Percentiles rank a stretch among this genome's conserved stretches.
phyloP scores from a whole-genome alignment of 2,329 filamentous ascomycete genomes.

The Aureobasidium lini region DNA sequence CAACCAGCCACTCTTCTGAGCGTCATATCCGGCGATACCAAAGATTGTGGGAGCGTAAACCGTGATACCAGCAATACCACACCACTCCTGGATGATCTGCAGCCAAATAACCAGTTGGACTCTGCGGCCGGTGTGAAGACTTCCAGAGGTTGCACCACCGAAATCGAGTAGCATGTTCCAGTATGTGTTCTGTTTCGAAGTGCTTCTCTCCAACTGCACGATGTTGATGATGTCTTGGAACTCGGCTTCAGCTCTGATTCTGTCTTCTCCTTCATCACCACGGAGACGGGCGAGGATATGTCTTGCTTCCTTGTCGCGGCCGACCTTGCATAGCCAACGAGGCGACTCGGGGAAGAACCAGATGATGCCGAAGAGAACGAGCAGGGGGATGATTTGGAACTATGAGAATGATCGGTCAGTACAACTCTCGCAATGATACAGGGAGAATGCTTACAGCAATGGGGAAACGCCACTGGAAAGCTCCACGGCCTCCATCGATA shows the following conservation, averaged over 20 bases:
- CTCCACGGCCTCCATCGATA: slow-evolving; percentile 49
- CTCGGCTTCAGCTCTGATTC: slow-evolving; percentile 49
- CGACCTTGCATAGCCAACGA: slow-evolving; percentile 59
- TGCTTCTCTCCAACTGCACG: slow-evolving; percentile 48
- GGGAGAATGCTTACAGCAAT: slow-evolving; percentile 21
- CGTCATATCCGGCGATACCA: slow-evolving; percentile 26
- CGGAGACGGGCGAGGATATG: slow-evolving; percentile 58
- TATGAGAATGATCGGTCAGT: slow-evolving; percentile 54
- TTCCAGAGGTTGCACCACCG: slow-evolving; percentile 19
- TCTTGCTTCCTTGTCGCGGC: slow-evolving; percentile 58
- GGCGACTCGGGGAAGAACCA: slow-evolving; percentile 67
- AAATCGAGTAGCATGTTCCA: slow-evolving; percentile 28
- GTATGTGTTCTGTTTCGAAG: slow-evolving; percentile 24
- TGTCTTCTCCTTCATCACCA: slow-evolving; percentile 35
- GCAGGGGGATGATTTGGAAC: slow-evolving; percentile 60
- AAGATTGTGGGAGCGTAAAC: slow-evolving; percentile 31
- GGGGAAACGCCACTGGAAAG: slow-evolving; percentile 48
- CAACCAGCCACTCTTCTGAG: slow-evolving; percentile 35
- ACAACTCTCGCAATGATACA: slow-evolving; percentile 22
- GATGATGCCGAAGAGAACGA: slow-evolving; percentile 48
- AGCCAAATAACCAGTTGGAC: slow-evolving; percentile 34
- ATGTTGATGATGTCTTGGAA: slow-evolving; percentile 62
- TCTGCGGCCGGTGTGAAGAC: slow-evolving; percentile 28
- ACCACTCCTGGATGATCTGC: slow-evolving; percentile 34
- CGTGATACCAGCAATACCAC: slow-evolving; percentile 29